Base-by-base conservation (phyloP, 805 yeast species). In the Pichia nanzhaoensis region DNA sequence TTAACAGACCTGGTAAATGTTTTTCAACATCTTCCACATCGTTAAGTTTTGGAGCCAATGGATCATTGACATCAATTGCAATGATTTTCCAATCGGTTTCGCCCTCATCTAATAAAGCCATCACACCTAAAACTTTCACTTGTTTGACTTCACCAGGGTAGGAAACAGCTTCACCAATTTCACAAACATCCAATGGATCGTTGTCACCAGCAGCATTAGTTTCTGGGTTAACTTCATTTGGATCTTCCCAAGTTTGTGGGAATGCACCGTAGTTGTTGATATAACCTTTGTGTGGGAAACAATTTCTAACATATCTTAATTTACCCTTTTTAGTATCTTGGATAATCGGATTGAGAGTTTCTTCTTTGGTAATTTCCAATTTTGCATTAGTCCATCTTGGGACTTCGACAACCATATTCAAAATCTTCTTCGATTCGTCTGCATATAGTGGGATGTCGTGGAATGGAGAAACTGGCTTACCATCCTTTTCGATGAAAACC, bases 321-420 rank as follows among this genome's bases (percentile, higher is more conserved):
- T 88, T 84, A 56, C 97, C 98, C 77, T 93, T 91, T 76, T 93
- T 93, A 63, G 95, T 86, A 70, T 93, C 99, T 74, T 93, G 99
- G 51, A 86, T 74, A 58, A 93, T 93, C 60, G 99, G 99, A 75
- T 93, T 93, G 64, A 89, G 75, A 38, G 77, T 68, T 57, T 71
- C 71, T 59, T 85, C 95, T 72, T 89, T 90, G 66, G 84, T 78
- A 68, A 90, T 89, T 70, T 93, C 99, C 67, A 90, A 75, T 75
- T 93, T 93, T 54, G 97, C 98, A 66, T 93, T 93, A 62, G 95
- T 78, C 97, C 97, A 91, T 69, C 98, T 84, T 64, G 99, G 99
- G 55, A 93, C 89, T 71, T 93, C 99, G 52, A 93, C 97, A 58
- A 93, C 53, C 64, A 64, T 60, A 77, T 84, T 85, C 56, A 84